These are phyloP conservation scores for Pterocarpus macrocarpus DNA, from an alignment of 306 rosid species.

Conservation along the genomic window DNA sequence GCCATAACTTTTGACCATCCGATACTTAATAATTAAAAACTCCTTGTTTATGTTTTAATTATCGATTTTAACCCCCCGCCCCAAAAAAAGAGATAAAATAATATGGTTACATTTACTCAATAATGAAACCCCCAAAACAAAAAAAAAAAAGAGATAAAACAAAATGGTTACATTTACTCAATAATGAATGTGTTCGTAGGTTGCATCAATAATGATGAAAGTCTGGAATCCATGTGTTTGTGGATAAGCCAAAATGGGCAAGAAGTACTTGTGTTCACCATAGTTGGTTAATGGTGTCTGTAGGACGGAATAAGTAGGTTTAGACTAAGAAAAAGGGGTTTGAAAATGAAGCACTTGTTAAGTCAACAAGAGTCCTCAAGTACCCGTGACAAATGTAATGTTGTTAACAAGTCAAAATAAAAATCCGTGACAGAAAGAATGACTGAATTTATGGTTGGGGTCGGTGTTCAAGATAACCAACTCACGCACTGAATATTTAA, in stretches of 20 bases:
- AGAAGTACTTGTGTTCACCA: neutral
- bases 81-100: neutral
- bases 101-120: neutral
- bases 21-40: too few species aligned
- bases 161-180: neutral
- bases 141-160: neutral
- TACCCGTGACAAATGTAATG: constrained; percentile 43
- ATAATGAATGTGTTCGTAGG: neutral
- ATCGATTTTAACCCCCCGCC: too few species aligned
- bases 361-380: constrained; percentile 48
- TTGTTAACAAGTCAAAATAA: constrained; percentile 38
- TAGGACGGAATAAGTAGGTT: constrained; percentile 15
- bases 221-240: neutral
- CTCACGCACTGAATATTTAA: neutral
- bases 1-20: too few species aligned
- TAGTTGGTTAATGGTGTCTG: neutral
- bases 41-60: too few species aligned
- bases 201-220: neutral
- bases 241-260: constrained; percentile 11
- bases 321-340: constrained; percentile 23
- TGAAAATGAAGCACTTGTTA: constrained; percentile 22
- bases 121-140: too few species aligned
- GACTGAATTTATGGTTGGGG: constrained; percentile 44
- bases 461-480: constrained; percentile 10
- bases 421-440: constrained; percentile 41